Evolutionary conservation across 768 basidiomycete species (phyloP).

Genomic region (Pulveroboletus sp.): DNA sequence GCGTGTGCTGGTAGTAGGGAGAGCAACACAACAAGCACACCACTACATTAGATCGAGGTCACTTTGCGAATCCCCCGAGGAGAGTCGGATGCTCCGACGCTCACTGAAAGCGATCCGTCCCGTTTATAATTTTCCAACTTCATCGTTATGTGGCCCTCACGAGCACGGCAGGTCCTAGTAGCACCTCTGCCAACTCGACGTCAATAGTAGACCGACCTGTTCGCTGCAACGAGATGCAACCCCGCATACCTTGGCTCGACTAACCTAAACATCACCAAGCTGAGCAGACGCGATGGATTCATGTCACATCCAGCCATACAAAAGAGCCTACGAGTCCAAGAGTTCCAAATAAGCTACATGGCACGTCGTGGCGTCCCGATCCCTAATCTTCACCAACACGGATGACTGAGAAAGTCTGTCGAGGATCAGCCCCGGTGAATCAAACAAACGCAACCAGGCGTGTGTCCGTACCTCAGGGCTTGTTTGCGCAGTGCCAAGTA

Average conservation of each 20-base stretch:
- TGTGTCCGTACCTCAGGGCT: constrained; percentile 31
- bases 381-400: constrained; percentile 60
- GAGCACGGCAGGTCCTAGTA: too few relatives aligned
- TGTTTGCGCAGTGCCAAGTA: constrained; percentile 53
- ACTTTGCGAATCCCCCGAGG: too few relatives aligned
- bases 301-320: background rate
- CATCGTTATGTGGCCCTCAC: too few relatives aligned
- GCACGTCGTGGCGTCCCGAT: constrained; percentile 51
- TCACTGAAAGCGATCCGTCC: too few relatives aligned
- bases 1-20: too few relatives aligned
- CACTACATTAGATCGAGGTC: too few relatives aligned
- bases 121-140: too few relatives aligned
- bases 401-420: constrained; percentile 25
- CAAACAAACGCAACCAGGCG: background rate
- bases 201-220: too few relatives aligned
- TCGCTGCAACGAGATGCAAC: too few relatives aligned
- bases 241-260: too few relatives aligned
- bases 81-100: too few relatives aligned
- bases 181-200: background rate
- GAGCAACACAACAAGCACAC: too few relatives aligned
- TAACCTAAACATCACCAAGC: background rate
- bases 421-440: background rate
- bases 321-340: constrained; percentile 22
- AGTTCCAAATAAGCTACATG: constrained; percentile 46
- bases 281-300: background rate